Evolutionary conservation across 2,329 filamentous ascomycete species (phyloP).

Genomic region (Fusarium succisae): DNA sequence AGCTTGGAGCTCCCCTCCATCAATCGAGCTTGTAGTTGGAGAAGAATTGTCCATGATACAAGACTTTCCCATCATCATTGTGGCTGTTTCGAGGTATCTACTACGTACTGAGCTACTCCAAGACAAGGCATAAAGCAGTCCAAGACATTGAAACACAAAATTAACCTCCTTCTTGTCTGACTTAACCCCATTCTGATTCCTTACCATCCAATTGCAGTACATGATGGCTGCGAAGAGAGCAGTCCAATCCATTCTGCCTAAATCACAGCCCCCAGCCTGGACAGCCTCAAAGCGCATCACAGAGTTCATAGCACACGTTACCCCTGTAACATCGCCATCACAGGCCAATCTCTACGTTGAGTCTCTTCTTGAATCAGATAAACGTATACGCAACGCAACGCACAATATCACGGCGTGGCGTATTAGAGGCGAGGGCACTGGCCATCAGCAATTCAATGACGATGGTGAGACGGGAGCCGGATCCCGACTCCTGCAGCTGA

Average conservation of each 20-base stretch:
- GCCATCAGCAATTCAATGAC: constrained; percentile 91
- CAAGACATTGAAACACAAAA: not conserved
- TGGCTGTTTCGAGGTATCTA: not conserved
- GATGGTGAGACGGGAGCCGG: constrained; percentile 96
- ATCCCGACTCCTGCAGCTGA: constrained; percentile 81
- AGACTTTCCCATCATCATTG: not conserved
- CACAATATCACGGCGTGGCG: constrained; percentile 36
- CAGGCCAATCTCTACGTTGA: constrained; percentile 77
- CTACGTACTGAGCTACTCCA: not conserved
- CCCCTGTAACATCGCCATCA: constrained; percentile 72
- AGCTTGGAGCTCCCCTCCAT: constrained; percentile 8
- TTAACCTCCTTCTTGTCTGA: not conserved
- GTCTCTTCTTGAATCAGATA: constrained; percentile 83
- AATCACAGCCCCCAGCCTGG: constrained; percentile 62
- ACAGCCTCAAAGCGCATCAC: constrained; percentile 75
- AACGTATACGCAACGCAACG: constrained; percentile 58
- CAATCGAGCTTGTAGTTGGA: not conserved
- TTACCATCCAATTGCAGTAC: not conserved
- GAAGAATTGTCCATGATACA: not conserved
- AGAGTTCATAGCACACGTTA: constrained; percentile 86
- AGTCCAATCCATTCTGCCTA: constrained; percentile 28
- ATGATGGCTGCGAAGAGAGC: constrained; percentile 20
- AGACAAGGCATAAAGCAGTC: not conserved
- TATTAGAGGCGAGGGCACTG: constrained; percentile 70
- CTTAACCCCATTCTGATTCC: not conserved